Evolutionary conservation across 345 rosid genomes (phyloP), one percentile per base, ranked within the genome.

Genomic region (Triadica sebifera): DNA sequence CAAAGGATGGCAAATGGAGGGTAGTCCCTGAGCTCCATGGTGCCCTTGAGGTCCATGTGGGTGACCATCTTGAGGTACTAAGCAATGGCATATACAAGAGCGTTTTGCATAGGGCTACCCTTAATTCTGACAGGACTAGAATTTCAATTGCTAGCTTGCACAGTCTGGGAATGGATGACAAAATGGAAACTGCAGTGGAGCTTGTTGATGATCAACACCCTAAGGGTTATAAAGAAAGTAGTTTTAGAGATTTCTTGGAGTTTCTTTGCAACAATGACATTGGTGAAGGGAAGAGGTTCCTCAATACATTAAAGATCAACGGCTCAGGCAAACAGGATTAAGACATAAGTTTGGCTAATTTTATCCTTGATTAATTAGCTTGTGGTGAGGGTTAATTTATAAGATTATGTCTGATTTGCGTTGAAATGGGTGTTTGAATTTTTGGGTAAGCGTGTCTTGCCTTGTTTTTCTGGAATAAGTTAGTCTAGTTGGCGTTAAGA

Each of bases 41-140:
- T 3, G 87, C 85, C 16, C 87, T 93, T 19, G 87, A 87, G 75
- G 93, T 91, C 16, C 87, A 85, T 43, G 67, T 88, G 2, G 93
- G 98, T 0, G 93, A 91, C 72, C 96, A 88, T 64, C 67, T 89
- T 8, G 91, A 88, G 77, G 93, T 88, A 1, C 83, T 89, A 5
- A 91, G 93, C 86, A 89, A 93, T 53, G 96, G 94, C 29, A 15
- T 77, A 3, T 88, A 82, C 85, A 87, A 86, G 70, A 88, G 91
- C 34, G 78, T 88, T 1, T 67, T 84, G 53, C 94, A 90, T 41
- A 83, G 87, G 81, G 93, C 76, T 12, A 69, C 73, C 16, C 58
- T 88, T 41, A 86, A 85, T 52, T 17, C 71, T 22, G 84, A 82
- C 8, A 79, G 22, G 68, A 84, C 83, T 15, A 79, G 94, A 59